Conservation (phyloP, 2,329 filamentous ascomycete genomes). For the Gremmenia infestans region DNA sequence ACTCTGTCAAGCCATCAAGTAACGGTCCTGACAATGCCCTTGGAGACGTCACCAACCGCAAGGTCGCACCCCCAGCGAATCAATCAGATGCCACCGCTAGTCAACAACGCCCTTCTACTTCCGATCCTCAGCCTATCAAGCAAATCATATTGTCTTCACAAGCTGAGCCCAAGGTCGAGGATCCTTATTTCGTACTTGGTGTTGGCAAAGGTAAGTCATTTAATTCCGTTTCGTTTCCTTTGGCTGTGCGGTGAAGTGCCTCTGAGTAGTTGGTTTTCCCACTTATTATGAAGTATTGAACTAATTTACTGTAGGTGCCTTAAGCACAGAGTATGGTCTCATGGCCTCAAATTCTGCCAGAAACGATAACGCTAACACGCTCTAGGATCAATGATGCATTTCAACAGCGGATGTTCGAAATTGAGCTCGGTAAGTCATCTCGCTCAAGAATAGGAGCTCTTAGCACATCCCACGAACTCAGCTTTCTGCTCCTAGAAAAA, state of each 20-base stretch:
- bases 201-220: constrained; percentile 9
- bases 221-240: background rate
- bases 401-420: constrained; percentile 14
- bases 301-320: too few species aligned
- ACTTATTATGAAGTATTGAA: too few species aligned
- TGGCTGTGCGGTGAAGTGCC: too few species aligned
- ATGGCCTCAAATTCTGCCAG: too few species aligned
- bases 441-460: too few species aligned
- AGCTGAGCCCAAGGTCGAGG: constrained; percentile 8
- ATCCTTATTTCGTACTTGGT: constrained; percentile 23
- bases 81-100: too few species aligned
- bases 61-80: too few species aligned
- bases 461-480: too few species aligned
- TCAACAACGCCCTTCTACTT: background rate
- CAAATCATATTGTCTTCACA: background rate
- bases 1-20: background rate
- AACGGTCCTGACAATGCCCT: background rate
- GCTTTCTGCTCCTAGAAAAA: too few species aligned
- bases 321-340: too few species aligned
- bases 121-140: background rate
- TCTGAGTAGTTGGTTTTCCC: too few species aligned
- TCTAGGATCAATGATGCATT: constrained; percentile 19
- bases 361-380: background rate
- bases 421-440: constrained; percentile 5
- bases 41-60: too few species aligned